Evolutionary conservation across 202 grass and related monocot species (phyloP).

Genomic region (Cymbopogon flexuosus): DNA sequence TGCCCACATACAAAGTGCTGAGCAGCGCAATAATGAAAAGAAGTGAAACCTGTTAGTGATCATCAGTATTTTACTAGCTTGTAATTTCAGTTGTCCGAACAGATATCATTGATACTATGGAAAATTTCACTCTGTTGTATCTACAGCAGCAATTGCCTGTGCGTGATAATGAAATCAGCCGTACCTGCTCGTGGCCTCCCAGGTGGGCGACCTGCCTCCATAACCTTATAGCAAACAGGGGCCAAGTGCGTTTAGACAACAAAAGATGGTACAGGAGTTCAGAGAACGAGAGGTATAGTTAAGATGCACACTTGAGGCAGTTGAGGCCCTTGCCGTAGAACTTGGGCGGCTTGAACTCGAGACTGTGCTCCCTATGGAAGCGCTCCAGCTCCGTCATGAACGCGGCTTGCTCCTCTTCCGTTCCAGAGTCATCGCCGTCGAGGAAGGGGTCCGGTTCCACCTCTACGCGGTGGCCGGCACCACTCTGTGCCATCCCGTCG

Average conservation of each 20-base stretch:
- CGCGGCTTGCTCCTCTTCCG: conserved; percentile 78
- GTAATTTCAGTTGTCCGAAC: neutral
- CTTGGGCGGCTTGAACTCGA: conserved; percentile 97
- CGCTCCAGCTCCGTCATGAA: conserved; percentile 92
- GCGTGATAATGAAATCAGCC: conserved; percentile 1
- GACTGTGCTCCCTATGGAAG: conserved; percentile 65
- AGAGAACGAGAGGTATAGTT: conserved; percentile 9
- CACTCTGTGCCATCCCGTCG: conserved; percentile 24
- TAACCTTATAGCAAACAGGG: conserved; percentile 45
- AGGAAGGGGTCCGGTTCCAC: conserved; percentile 52
- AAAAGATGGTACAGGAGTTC: neutral
- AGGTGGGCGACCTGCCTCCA: conserved; percentile 96
- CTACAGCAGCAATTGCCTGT: neutral
- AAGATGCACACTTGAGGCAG: conserved; percentile 80
- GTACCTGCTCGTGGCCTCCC: conserved; percentile 91
- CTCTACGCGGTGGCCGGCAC: conserved; percentile 37
- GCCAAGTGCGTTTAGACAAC: conserved; percentile 5
- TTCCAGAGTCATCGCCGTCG: conserved; percentile 82
- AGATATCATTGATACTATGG: neutral
- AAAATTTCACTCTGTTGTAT: neutral
- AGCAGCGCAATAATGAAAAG: neutral
- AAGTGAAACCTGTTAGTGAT: neutral
- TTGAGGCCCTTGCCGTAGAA: conserved; percentile 97
- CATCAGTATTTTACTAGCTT: conserved; percentile 15
- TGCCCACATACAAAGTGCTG: neutral